A percentile compares a stretch with the other conserved stretches of the same genome.
Conservation (phyloP, 1,284 basidiomycete species). For the Puccinia triticina region DNA sequence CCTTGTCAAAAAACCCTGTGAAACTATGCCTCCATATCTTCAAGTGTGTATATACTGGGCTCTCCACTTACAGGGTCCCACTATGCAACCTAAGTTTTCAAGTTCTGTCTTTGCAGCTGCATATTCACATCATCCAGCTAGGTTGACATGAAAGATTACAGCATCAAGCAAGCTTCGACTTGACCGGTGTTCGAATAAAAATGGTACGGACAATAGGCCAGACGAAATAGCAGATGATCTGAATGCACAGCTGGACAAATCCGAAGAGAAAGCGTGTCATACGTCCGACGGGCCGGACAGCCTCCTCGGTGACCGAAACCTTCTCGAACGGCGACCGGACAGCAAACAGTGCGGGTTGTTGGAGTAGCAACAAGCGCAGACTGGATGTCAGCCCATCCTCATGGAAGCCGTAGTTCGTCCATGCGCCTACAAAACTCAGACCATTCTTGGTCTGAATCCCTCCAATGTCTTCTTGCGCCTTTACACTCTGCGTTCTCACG, state of each 20-base stretch:
- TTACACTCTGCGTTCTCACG: conserved; percentile 60
- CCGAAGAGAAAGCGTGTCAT: not conserved
- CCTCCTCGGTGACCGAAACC: not conserved
- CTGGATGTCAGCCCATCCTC: conserved; percentile 38
- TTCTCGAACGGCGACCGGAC: conserved; percentile 25
- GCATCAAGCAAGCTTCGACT: too few relatives aligned
- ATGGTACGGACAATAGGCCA: not conserved
- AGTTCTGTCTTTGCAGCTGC: too few relatives aligned
- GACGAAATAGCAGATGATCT: not conserved
- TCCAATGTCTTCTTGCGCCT: conserved; percentile 66
- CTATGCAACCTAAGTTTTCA: too few relatives aligned
- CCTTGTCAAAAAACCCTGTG: too few relatives aligned
- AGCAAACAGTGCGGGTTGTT: conserved; percentile 4
- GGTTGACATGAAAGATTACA: too few relatives aligned
- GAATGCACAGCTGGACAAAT: not conserved
- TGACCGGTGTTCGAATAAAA: not conserved
- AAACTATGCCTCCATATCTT: too few relatives aligned
- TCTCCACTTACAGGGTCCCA: too few relatives aligned
- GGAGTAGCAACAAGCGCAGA: conserved; percentile 19
- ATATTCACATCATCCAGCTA: too few relatives aligned
- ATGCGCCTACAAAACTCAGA: conserved; percentile 76
- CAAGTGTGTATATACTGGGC: too few relatives aligned
- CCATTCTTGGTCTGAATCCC: conserved; percentile 70
- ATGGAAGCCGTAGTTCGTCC: conserved; percentile 68
- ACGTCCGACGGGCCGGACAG: not conserved